Evolutionary conservation across 179 eudicot genomes (phyloP).

Genomic region (Beta corolliflora): DNA sequence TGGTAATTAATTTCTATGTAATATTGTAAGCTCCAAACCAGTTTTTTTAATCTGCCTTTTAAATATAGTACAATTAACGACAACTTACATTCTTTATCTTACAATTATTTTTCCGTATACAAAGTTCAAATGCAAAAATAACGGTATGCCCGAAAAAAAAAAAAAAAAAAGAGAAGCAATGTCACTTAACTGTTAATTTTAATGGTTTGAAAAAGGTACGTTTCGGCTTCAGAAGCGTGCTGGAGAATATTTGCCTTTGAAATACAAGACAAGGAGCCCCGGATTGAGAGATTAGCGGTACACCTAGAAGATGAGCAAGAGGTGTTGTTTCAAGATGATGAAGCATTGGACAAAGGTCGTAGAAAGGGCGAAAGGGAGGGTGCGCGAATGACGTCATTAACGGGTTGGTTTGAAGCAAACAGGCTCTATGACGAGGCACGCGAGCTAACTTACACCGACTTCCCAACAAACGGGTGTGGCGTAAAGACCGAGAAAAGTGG

Average conservation of each 20-base stretch:
- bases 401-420: constrained; percentile 15
- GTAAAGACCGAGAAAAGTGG: background rate
- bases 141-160: too few relatives aligned
- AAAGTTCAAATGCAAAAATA: too few relatives aligned
- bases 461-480: constrained; percentile 12
- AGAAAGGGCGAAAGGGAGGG: background rate
- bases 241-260: constrained; percentile 30
- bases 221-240: constrained; percentile 22
- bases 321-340: background rate
- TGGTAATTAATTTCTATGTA: too few relatives aligned
- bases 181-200: background rate
- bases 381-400: constrained; percentile 2
- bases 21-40: too few relatives aligned
- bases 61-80: too few relatives aligned
- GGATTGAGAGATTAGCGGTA: background rate
- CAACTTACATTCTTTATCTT: too few relatives aligned
- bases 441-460: background rate
- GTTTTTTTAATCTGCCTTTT: too few relatives aligned
- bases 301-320: constrained; percentile 1
- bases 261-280: background rate
- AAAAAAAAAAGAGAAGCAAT: too few relatives aligned
- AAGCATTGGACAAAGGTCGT: background rate
- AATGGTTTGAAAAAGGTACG: background rate
- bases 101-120: too few relatives aligned
- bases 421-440: background rate